Evolutionary conservation across 257 asterid species (phyloP).

Genomic region (Cordia subcordata): DNA sequence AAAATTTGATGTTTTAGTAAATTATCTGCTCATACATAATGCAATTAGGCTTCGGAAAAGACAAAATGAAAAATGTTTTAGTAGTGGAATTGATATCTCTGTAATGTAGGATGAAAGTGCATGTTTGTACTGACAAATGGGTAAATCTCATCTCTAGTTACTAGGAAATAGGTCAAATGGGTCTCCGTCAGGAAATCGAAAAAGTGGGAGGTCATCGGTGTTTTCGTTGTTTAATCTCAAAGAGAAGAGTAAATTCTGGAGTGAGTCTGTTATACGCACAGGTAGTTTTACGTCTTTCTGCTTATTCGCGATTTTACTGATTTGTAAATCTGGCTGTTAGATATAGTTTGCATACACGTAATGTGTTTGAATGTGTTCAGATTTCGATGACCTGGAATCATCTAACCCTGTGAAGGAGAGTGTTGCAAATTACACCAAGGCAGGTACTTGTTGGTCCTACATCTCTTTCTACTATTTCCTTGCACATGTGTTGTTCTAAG

Average conservation of each 20-base stretch:
- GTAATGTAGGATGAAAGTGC: not conserved
- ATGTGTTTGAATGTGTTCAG: conserved; percentile 34
- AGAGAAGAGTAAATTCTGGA: conserved; percentile 95
- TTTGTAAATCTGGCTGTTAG: conserved; percentile 3
- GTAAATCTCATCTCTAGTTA: conserved; percentile 33
- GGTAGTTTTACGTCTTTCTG: conserved; percentile 39
- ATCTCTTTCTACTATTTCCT: conserved; percentile 1
- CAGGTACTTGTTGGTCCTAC: conserved; percentile 66
- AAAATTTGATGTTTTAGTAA: not conserved
- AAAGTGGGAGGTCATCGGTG: conserved; percentile 61
- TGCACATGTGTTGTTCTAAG: not conserved
- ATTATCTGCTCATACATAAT: not conserved
- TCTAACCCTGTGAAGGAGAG: conserved; percentile 53
- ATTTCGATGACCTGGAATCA: conserved; percentile 69
- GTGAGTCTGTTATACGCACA: conserved; percentile 77
- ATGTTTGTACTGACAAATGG: conserved; percentile 4
- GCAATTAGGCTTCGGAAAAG: not conserved
- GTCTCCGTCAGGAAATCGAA: conserved; percentile 46
- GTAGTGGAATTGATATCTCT: not conserved
- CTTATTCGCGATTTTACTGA: conserved; percentile 3
- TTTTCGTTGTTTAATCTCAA: conserved; percentile 89
- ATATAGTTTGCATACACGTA: conserved; percentile 2
- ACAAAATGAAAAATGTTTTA: not conserved
- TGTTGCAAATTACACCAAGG: conserved; percentile 84
- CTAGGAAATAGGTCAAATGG: conserved; percentile 52